Base-by-base conservation (phyloP, 2,329 filamentous ascomycete genomes). In the Neurospora crassa region DNA sequence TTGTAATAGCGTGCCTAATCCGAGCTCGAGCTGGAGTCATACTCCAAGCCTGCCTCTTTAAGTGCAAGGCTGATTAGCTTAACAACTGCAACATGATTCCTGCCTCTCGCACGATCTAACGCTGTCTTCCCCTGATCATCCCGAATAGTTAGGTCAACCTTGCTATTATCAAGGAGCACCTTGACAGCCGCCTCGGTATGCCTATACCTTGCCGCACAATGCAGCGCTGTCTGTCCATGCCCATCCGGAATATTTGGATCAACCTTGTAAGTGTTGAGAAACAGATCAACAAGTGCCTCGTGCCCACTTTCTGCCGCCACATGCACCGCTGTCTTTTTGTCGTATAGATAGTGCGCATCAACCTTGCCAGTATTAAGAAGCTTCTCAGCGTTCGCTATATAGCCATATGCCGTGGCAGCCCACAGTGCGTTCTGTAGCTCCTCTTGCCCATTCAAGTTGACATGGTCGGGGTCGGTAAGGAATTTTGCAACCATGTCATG, bases 401-500 rank as follows among this genome's bases (percentile, higher is more conserved):
- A 43, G 14, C 5, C 14, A 18, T 43, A 18, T 43, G 18, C 0
- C 5, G 0, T 14, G 5, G 16, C 5, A 43, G 18, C 1, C 16
- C 16, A 43, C 14, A 43, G 16, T 2, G 41, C 16, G 5, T 5
- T 43, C 41, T 5, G 5, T 43, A 43, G 14, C 41, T 43, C 41
- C 41, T 42, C 41, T 8, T 8, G 37, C 41, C 14, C 16, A 42
- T 42, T 1, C 5, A 43, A 43, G 7, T 43, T 43, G 16, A 43
- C 41, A 0, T 43, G 18, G 37, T 34, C 45, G 14, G 63, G 69
- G 1, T 71, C 45, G 37, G 69, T 7, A 40, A 70, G 34, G 14
- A 68, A 29, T 34, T 34, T 29, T 42, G 68, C 34, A 8, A 68
- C 67, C n/a, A 45, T 40, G 37, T 70, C 29, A 47, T 70, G 47